Evolutionary conservation across 805 yeast genomes (phyloP).

Genomic region (Ogataea angusta): DNA sequence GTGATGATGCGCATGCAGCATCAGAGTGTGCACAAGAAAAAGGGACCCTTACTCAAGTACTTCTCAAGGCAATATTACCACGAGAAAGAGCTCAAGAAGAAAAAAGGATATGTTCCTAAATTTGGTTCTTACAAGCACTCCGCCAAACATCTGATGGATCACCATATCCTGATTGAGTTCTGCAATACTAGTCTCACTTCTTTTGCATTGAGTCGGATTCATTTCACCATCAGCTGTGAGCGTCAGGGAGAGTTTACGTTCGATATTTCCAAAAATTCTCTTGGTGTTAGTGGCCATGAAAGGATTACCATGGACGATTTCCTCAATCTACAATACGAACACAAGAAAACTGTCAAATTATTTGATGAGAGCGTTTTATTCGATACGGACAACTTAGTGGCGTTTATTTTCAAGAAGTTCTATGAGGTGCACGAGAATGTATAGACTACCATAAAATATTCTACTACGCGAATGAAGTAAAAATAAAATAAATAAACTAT

Average conservation of each 20-base stretch:
- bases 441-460: neutral
- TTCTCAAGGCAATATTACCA: conserved; percentile 77
- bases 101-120: conserved; percentile 62
- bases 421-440: conserved; percentile 41
- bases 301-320: conserved; percentile 68
- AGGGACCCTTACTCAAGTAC: conserved; percentile 33
- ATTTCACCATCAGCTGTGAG: conserved; percentile 74
- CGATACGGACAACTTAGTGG: conserved; percentile 63
- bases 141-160: conserved; percentile 71
- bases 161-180: conserved; percentile 59
- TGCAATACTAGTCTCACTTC: conserved; percentile 24
- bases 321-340: conserved; percentile 71
- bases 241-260: conserved; percentile 67
- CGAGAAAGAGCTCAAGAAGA: conserved; percentile 65
- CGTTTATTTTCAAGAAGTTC: conserved; percentile 72
- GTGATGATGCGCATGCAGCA: conserved; percentile 43
- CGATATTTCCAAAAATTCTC: conserved; percentile 61
- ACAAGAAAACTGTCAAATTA: conserved; percentile 47
- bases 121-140: conserved; percentile 79
- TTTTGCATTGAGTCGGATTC: conserved; percentile 61
- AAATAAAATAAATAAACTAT: conserved; percentile 1
- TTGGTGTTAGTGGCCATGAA: conserved; percentile 35
- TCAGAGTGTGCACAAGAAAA: conserved; percentile 44
- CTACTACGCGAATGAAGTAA: neutral
- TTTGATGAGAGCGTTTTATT: conserved; percentile 69